Percentiles rank a stretch among this genome's conserved stretches.
phyloP scores from a whole-genome alignment of 2,329 filamentous ascomycete genomes.

The Sporothrix euskadiensis region DNA sequence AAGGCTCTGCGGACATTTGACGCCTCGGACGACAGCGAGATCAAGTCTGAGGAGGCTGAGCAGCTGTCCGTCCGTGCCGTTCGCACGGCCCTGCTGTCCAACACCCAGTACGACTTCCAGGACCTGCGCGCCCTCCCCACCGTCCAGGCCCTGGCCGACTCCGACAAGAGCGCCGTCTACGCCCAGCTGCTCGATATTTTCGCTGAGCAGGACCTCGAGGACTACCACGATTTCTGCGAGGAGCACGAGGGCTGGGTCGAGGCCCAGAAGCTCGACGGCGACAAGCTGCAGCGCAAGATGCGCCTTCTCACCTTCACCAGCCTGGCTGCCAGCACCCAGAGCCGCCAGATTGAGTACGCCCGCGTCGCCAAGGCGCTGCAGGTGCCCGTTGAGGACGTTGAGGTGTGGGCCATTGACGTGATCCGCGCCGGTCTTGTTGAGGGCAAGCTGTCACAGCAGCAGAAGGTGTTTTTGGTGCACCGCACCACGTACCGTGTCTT shows the following conservation, averaged over 20 bases:
- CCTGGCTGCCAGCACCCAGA: constrained; percentile 78
- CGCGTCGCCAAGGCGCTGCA: constrained; percentile 82
- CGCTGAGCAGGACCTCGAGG: constrained; percentile 88
- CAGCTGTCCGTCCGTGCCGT: constrained; percentile 59
- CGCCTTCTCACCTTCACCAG: constrained; percentile 90
- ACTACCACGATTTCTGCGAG: constrained; percentile 93
- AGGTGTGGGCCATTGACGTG: constrained; percentile 98
- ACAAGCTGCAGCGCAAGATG: constrained; percentile 88
- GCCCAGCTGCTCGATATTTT: constrained; percentile 95
- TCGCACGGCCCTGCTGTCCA: constrained; percentile 55
- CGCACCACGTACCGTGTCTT: constrained; percentile 96
- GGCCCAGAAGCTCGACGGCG: constrained; percentile 69
- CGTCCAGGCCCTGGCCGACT: constrained; percentile 82
- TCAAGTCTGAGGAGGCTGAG: constrained; percentile 61
- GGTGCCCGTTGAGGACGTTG: constrained; percentile 79
- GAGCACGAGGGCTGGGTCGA: constrained; percentile 86
- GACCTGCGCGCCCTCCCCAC: constrained; percentile 79
- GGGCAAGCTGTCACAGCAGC: constrained; percentile 91
- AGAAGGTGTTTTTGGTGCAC: constrained; percentile 92
- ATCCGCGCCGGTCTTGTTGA: constrained; percentile 95
- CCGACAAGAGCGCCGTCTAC: constrained; percentile 68
- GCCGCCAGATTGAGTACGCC: constrained; percentile 84
- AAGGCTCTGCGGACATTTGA: constrained; percentile 64
- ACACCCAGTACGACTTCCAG: constrained; percentile 68
- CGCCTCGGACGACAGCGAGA: constrained; percentile 54